Evolutionary conservation across 2,329 filamentous ascomycete genomes (phyloP).

Genomic region (Myrmaecium sp.): DNA sequence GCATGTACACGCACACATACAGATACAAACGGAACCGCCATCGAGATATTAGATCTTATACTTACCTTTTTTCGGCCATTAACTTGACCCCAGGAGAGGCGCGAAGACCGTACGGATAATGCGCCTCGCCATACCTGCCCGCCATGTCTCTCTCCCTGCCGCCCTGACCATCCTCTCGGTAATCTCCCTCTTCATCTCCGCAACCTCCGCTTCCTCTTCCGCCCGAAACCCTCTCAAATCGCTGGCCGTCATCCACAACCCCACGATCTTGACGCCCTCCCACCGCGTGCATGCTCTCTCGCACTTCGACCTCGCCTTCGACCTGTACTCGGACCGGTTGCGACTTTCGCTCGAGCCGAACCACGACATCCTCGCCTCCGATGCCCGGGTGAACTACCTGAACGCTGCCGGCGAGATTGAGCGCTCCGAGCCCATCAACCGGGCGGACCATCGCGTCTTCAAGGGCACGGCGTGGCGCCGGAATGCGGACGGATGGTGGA

Average conservation of each 20-base stretch:
- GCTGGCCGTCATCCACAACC: slow-evolving; percentile 55
- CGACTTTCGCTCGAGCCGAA: slow-evolving; percentile 78
- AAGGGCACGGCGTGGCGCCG: slow-evolving; percentile 62
- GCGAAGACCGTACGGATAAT: too few relatives aligned
- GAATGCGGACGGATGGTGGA: slow-evolving; percentile 63
- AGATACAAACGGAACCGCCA: too few relatives aligned
- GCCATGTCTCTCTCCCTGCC: too few relatives aligned
- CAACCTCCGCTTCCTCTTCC: slow-evolving; percentile 13
- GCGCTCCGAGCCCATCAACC: slow-evolving; percentile 50
- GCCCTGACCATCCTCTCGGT: too few relatives aligned
- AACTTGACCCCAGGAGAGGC: too few relatives aligned
- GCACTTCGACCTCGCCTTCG: slow-evolving; percentile 71
- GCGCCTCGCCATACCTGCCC: too few relatives aligned
- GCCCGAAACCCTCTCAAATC: slow-evolving; percentile 58
- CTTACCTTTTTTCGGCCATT: too few relatives aligned
- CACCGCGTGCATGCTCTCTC: slow-evolving; percentile 66
- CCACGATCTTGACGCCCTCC: slow-evolving; percentile 60
- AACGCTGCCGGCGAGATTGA: slow-evolving; percentile 52
- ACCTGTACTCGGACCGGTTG: slow-evolving; percentile 47
- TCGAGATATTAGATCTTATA: too few relatives aligned
- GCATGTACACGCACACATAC: too few relatives aligned
- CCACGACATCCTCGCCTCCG: slow-evolving; percentile 67
- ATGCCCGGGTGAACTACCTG: slow-evolving; percentile 57
- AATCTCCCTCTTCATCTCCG: slow-evolving; percentile 7
- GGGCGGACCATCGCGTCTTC: slow-evolving; percentile 65